phyloP scores from a whole-genome alignment of 2,329 filamentous ascomycete species.

The Colletotrichum endophyticum region DNA sequence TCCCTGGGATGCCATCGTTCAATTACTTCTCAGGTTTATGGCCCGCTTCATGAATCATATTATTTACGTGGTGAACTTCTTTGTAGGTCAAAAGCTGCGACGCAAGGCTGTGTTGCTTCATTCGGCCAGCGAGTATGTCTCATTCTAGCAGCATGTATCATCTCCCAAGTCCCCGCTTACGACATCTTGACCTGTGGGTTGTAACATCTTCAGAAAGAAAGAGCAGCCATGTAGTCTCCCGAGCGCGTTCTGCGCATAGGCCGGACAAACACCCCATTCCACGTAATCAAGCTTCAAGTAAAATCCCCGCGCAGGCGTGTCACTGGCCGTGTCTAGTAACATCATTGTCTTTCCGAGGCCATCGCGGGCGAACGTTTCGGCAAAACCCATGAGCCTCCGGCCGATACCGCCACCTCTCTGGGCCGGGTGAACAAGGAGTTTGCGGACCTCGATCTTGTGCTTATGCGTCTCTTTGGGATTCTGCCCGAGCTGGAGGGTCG shows the following conservation, averaged over 20 bases:
- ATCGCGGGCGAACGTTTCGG: neutral
- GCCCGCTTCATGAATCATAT: neutral
- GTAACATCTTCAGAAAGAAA: neutral
- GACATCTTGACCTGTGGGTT: neutral
- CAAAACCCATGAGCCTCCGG: neutral
- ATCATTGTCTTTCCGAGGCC: neutral
- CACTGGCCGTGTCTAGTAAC: neutral
- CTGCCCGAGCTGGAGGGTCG: neutral
- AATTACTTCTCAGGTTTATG: too few relatives aligned
- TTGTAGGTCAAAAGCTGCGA: neutral
- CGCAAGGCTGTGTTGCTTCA: neutral
- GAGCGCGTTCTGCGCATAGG: neutral
- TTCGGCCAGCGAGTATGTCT: neutral
- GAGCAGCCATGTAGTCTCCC: neutral
- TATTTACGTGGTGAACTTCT: neutral
- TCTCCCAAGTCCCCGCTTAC: rapidly evolving
- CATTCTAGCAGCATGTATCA: neutral
- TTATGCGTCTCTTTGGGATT: neutral
- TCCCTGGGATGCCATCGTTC: too few relatives aligned
- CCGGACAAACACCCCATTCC: neutral
- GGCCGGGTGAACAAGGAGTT: neutral
- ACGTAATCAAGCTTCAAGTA: neutral
- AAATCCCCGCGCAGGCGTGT: neutral
- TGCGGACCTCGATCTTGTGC: neutral
- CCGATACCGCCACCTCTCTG: neutral